Conservation (phyloP, 179 eudicot species). For the Corrigiola litoralis region DNA sequence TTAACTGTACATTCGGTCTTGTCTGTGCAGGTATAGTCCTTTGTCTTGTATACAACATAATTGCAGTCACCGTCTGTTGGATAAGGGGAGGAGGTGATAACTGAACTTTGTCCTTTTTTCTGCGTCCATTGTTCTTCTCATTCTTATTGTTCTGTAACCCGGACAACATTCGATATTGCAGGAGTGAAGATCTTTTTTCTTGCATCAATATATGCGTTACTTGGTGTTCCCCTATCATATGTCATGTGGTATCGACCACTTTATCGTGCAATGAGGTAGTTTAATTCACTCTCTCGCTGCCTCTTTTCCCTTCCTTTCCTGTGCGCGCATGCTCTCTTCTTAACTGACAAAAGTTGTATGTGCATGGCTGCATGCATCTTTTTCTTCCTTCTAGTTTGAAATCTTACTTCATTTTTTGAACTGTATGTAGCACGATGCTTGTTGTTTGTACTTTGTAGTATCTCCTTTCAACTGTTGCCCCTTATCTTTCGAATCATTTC, state of each 20-base stretch:
- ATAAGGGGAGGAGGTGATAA: slow-evolving; percentile 76
- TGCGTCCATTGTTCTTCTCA: background rate
- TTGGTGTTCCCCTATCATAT: slow-evolving; percentile 82
- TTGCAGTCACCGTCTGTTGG: slow-evolving; percentile 92
- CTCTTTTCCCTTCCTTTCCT: background rate
- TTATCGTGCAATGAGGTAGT: slow-evolving; percentile 96
- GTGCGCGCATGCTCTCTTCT: background rate
- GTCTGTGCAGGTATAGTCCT: slow-evolving; percentile 62
- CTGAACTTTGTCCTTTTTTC: background rate
- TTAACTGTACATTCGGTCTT: background rate
- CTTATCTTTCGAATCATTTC: too few species aligned
- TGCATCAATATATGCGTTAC: slow-evolving; percentile 72
- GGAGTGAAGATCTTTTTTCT: slow-evolving; percentile 88
- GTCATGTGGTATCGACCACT: slow-evolving; percentile 94
- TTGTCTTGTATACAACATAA: slow-evolving; percentile 70
- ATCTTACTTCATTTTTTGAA: too few species aligned
- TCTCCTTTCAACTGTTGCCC: too few species aligned
- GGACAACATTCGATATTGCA: slow-evolving; percentile 28
- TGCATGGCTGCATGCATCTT: background rate
- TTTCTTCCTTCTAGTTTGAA: too few species aligned
- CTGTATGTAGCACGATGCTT: too few species aligned
- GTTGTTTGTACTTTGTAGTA: too few species aligned
- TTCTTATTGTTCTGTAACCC: slow-evolving; percentile 18
- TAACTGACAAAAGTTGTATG: background rate
- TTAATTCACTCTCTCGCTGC: background rate